A percentile compares a stretch with the other conserved stretches of the same genome.
Evolutionary conservation across 148 eudicot species (phyloP).

Genomic region (Limonium bicolor): DNA sequence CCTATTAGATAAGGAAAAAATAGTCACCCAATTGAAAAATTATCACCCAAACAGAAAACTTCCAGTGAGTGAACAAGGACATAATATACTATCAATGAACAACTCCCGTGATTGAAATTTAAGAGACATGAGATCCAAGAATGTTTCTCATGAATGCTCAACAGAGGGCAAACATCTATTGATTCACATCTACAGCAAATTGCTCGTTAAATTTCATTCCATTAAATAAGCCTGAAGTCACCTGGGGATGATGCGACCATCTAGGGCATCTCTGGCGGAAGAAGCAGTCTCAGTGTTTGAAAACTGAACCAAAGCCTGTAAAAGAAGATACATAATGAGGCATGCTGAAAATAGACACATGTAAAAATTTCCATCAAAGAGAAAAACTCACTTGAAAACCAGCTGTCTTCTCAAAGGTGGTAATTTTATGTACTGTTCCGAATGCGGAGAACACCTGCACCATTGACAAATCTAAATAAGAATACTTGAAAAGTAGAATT

Average conservation of each 20-base stretch:
- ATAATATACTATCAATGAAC: not conserved
- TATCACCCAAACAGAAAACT: not conserved
- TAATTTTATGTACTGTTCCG: constrained; percentile 82
- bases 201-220: not conserved
- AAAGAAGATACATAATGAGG: constrained; percentile 2
- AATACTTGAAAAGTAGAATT: not conserved
- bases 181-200: constrained; percentile 1
- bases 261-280: constrained; percentile 60
- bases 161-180: not conserved
- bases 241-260: constrained; percentile 85
- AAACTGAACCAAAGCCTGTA: constrained; percentile 66
- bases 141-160: not conserved
- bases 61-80: not conserved
- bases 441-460: constrained; percentile 65
- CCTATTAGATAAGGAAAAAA: constrained; percentile 19
- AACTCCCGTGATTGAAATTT: not conserved
- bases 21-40: not conserved
- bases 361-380: not conserved
- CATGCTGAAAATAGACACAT: not conserved
- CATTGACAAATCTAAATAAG: not conserved
- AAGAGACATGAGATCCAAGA: not conserved
- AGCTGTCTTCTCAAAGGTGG: constrained; percentile 85
- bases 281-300: constrained; percentile 57
- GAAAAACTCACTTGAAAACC: constrained; percentile 56
- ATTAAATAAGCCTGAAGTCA: constrained; percentile 2